Evolutionary conservation across 768 basidiomycete species (phyloP), one percentile per base, ranked within the genome.

Genomic region (Sutorius australiensis): DNA sequence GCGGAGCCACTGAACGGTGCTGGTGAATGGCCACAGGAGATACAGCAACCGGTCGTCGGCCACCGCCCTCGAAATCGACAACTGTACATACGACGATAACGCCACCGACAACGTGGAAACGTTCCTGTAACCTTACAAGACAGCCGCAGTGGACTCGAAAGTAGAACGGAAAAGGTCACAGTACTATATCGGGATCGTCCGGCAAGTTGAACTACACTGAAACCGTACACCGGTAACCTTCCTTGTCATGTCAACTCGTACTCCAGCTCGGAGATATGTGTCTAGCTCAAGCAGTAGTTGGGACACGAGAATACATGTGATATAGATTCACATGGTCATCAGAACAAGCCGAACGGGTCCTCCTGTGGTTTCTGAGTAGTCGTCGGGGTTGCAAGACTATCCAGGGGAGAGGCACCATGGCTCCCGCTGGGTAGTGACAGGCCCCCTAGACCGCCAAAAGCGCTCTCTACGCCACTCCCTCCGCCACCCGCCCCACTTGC

Each of bases 341-440:
- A 81, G 56, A 83, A 83, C 63, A 83, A 65, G 14, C 81, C 82
- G 54, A 83, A 65, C 56, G 81, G 60, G 63, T 83, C 82, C 34
- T 82, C 81, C 62, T 78, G 71, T 9, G 72, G 66, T 47, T 70
- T 62, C 58, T 72, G 71, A 13, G 54, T 52, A 12, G 68, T 52
- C 16, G 57, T 55, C 13, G 63, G 50, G 3, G 66, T 59, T 2
- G 45, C 21, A 3, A 62, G 11, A 30, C 58, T 60, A 6, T 66
- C 72, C 44, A 73, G 40, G 45, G 60, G 55, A 8, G 64, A 45
- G 12, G 57, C 8, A 33, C 36, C 14, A 37, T 51, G 39, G 32
- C 27, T 47, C 31, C 45, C 55, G 6, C 24, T 13, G 1, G 48
- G 48, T 28, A 60, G 48, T 28, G 59, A 59, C 28, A 59, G 31